Base-by-base conservation (phyloP, 345 rosid genomes). In the Syzygium grande region DNA sequence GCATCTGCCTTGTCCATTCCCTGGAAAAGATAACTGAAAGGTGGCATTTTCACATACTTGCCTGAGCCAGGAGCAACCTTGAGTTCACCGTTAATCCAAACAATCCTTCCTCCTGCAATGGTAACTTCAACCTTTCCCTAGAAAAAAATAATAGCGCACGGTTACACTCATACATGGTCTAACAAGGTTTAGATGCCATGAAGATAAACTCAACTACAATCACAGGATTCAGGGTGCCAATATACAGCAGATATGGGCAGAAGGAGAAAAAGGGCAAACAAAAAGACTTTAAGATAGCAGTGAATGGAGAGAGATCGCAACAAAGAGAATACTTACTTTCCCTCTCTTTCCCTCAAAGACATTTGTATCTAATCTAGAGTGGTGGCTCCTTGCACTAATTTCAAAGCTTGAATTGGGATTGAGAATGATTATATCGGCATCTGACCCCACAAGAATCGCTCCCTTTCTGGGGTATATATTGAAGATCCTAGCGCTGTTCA, bases 41-140 rank as follows among this genome's bases (percentile, higher is more conserved):
- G 97, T 55, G 93, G 90, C 98, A 96, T 95, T 90, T 93, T 53
- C 88, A 94, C 88, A 87, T 95, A 96, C 94, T 90, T 95, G 6
- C 99, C 99, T 85, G 93, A 89, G 80, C 98, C 97, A 85, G 94
- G 95, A 86, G 87, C 91, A 38, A 94, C 98, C 89, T 94, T 94
- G 56, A 96, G 93, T 87, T 94, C 95, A 78, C 95, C 91, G 77
- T 96, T 95, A 91, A 94, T 92, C 99, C 99, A 98, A 38, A 93
- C 98, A 15, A 96, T 91, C 91, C 93, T 89, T 90, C 99, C 99
- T 89, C 99, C 93, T 12, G 95, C 95, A 73, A 98, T 96, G 21
- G 99, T 96, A 90, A 98, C 99, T 90, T 98, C 99, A 89, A 96
- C 96, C 86, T 96, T 98, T 49, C 99, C 99, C 99, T 95, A 92